phyloP scores from a whole-genome alignment of 1,284 basidiomycete genomes.

The Ceratobasidium sp. region DNA sequence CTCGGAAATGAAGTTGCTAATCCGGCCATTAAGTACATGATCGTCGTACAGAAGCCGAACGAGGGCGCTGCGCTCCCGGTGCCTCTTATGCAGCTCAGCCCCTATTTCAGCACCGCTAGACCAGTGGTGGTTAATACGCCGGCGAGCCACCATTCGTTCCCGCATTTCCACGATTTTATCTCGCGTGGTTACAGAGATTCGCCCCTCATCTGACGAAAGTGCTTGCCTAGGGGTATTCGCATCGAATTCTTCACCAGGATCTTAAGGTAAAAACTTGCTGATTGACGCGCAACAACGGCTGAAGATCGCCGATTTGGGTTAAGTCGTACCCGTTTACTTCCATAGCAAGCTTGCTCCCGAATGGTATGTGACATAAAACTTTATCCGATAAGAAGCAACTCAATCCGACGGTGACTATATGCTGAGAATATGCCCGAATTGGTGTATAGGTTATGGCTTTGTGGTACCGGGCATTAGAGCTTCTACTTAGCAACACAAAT shows the following conservation, averaged over 20 bases:
- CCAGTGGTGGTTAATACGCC: background rate
- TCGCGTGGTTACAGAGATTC: slow-evolving; percentile 23
- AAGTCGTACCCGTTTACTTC: slow-evolving; percentile 58
- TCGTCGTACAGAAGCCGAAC: slow-evolving; percentile 8
- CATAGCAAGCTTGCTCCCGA: slow-evolving; percentile 4
- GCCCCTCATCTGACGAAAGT: slow-evolving; percentile 38
- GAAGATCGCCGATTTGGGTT: slow-evolving; percentile 72
- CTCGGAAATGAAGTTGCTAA: slow-evolving; percentile 1
- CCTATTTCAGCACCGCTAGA: background rate
- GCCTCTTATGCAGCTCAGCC: slow-evolving; percentile 27
- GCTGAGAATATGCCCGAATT: background rate
- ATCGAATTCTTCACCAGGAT: slow-evolving; percentile 66
- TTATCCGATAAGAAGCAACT: background rate
- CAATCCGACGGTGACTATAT: background rate
- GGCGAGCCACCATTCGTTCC: background rate
- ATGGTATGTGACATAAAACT: slow-evolving; percentile 7
- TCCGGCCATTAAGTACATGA: slow-evolving; percentile 26
- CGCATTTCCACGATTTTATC: background rate
- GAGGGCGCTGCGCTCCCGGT: slow-evolving; percentile 8
- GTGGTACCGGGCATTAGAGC: slow-evolving; percentile 99
- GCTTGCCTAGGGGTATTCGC: slow-evolving; percentile 8
- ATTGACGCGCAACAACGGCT: slow-evolving; percentile 64
- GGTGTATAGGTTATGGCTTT: slow-evolving; percentile 95
- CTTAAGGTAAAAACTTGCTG: slow-evolving; percentile 72
- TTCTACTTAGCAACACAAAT: slow-evolving; percentile 89